phyloP scores from a whole-genome alignment of 2,329 filamentous ascomycete genomes.

The Aspergillus luchuensis region DNA sequence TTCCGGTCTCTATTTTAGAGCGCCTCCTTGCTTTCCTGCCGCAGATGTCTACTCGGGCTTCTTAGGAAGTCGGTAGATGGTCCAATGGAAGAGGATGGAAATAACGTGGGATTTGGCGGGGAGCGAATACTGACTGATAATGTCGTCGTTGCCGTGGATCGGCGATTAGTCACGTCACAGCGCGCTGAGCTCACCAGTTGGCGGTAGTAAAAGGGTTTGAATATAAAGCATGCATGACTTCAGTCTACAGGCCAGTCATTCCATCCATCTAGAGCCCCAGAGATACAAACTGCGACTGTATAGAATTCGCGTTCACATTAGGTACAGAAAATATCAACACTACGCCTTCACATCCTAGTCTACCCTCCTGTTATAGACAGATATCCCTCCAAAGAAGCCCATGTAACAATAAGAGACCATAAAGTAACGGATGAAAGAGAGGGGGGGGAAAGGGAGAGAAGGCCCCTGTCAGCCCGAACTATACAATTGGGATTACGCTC shows the following conservation, averaged over 20 bases:
- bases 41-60: background rate
- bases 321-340: background rate
- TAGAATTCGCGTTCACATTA: background rate
- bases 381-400: background rate
- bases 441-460: background rate
- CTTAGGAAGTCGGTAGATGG: no score
- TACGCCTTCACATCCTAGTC: background rate
- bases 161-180: no score
- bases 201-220: no score
- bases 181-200: no score
- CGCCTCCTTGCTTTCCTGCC: background rate
- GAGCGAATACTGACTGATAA: background rate
- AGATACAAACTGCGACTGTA: background rate
- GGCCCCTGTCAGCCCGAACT: background rate
- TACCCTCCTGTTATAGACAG: background rate
- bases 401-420: background rate
- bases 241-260: no score
- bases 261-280: background rate
- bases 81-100: no score
- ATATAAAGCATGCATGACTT: no score
- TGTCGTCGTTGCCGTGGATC: background rate
- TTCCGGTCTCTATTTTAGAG: background rate
- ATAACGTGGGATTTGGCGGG: background rate
- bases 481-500: constrained; percentile 15
- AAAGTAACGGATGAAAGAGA: background rate